A percentile compares a stretch with the other conserved stretches of the same genome.
These are phyloP conservation scores for Takashimella tepidaria DNA, from an alignment of 1,284 basidiomycete species.

Conservation along the genomic window DNA sequence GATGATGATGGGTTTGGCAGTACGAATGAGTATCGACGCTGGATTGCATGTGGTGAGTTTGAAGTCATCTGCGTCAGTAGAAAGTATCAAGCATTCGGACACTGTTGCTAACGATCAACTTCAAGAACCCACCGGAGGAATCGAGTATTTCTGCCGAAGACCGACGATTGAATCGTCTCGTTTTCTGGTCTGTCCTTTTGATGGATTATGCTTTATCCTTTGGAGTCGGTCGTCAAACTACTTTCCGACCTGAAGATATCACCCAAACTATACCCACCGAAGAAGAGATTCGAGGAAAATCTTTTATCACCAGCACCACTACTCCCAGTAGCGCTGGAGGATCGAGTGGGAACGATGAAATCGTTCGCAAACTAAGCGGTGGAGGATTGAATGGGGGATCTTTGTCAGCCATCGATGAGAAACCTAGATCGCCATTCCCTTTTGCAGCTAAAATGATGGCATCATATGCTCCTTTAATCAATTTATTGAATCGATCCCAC, in stretches of 20 bases:
- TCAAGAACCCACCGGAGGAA: conserved; percentile 4
- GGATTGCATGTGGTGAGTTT: conserved; percentile 24
- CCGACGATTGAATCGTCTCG: conserved; percentile 7
- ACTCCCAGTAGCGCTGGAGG: neutral
- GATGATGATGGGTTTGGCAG: conserved; percentile 32
- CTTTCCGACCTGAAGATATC: conserved; percentile 10
- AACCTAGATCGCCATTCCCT: conserved; percentile 20
- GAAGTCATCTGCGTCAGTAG: neutral
- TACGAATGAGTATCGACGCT: conserved; percentile 29
- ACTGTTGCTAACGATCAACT: too few relatives aligned
- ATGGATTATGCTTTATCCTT: conserved; percentile 11
- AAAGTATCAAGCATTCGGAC: neutral
- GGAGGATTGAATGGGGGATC: too few relatives aligned
- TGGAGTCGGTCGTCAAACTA: conserved; percentile 10
- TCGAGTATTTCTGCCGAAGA: conserved; percentile 5
- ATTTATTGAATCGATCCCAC: conserved; percentile 19
- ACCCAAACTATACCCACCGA: conserved; percentile 7
- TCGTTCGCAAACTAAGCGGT: too few relatives aligned
- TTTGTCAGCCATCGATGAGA: neutral
- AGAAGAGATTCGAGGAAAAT: neutral
- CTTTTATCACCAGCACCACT: neutral
- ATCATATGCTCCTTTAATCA: conserved; percentile 24
- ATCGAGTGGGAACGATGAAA: neutral
- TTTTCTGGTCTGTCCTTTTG: conserved; percentile 10
- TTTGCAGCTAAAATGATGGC: conserved; percentile 26